These are phyloP conservation scores for Tolypocladium guangdongense DNA, from an alignment of 2,329 filamentous ascomycete species.

Conservation along the genomic window DNA sequence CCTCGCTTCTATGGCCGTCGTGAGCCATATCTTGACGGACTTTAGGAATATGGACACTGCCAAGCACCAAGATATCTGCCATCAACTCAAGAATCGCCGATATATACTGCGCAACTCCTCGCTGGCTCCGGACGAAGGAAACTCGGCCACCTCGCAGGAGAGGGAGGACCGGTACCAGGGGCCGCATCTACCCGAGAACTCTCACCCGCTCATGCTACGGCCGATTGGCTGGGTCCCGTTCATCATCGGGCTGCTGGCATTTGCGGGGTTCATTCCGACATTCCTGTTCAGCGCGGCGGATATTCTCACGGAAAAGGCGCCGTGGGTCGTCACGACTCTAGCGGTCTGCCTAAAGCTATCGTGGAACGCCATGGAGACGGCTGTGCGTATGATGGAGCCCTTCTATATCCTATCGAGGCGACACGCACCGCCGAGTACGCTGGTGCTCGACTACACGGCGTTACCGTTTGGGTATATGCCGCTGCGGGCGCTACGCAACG, in stretches of 20 bases:
- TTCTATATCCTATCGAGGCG: conserved; percentile 60
- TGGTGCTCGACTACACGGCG: conserved; percentile 63
- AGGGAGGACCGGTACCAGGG: conserved; percentile 37
- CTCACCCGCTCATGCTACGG: conserved; percentile 59
- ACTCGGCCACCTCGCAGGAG: conserved; percentile 28
- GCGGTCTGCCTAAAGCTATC: conserved; percentile 57
- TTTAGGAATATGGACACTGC: conserved; percentile 63
- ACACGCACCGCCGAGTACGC: conserved; percentile 52
- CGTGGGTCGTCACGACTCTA: conserved; percentile 54
- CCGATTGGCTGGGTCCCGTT: conserved; percentile 48
- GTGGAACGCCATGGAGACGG: conserved; percentile 59
- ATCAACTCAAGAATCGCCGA: conserved; percentile 51
- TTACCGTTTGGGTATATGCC: conserved; percentile 58
- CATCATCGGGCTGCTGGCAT: conserved; percentile 43
- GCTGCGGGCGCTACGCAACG: conserved; percentile 48
- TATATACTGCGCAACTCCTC: conserved; percentile 63
- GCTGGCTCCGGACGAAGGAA: conserved; percentile 51
- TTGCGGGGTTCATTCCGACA: conserved; percentile 46
- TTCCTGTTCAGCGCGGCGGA: conserved; percentile 50
- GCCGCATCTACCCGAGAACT: conserved; percentile 43
- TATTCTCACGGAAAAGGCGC: conserved; percentile 46
- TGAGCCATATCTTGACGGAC: conserved; percentile 61
- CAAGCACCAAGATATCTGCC: conserved; percentile 55
- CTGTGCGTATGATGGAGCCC: conserved; percentile 63
- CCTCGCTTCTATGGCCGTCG: conserved; percentile 64